Base-by-base conservation (phyloP, 345 rosid genomes). In the Corchorus capsularis region DNA sequence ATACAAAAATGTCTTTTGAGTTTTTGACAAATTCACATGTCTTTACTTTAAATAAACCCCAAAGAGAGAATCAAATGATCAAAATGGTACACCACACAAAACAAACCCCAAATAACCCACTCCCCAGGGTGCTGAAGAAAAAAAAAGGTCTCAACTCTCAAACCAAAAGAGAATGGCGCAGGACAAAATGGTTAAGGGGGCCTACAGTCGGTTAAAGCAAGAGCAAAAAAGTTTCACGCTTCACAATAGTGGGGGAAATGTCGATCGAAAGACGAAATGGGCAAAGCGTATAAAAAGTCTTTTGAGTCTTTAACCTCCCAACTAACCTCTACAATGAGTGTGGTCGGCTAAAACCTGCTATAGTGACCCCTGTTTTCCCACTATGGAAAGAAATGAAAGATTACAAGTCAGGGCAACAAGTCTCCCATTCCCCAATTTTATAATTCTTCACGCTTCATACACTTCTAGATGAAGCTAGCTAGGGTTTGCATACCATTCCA, bases 141-240 rank as follows among this genome's bases (percentile, higher is more conserved):
- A 57, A 46, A 4, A 16, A 2, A n/a, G 49, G 10, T 49, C 14
- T 1, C 6, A 17, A 62, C 35, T 34, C 10, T 63, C 10, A 53
- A 52, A 62, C 66, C 50, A 50, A n/a, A 67, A 67, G 56, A 20
- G 71, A 37, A 60, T 22, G 43, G 20, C 34, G 43, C 45, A 32
- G 27, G 52, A 16, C 41, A 46, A 63, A 32, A 71, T 12, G 70
- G 19, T 14, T 32, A 9, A 47, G 16, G 63, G 76, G 6, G 11
- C 64, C 52, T 17, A 37, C 46, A 49, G 11, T 53, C 63, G 19
- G 65, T 47, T 68, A 35, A 78, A 73, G 77, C 61, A 19, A 35
- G 47, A 13, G 67, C 56, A 56, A 16, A 39, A 27, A 65, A 8
- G 50, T 49, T 37, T 69, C 77, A 64, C 70, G 41, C 71, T 32